Base-by-base conservation (phyloP, 371 early-diverging fungal species). In the Choanephora cucurbitarum region DNA sequence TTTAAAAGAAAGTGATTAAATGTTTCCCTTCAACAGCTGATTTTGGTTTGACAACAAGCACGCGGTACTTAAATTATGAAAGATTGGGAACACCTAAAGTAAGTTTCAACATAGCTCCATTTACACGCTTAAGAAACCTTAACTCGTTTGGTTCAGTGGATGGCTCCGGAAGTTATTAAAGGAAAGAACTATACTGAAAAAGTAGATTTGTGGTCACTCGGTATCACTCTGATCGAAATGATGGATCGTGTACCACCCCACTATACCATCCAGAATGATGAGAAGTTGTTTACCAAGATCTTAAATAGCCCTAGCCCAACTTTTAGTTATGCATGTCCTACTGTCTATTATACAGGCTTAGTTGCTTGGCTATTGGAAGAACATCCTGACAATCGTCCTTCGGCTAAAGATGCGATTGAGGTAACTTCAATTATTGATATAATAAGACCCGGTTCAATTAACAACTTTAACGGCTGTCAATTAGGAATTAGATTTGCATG, bases 181-280 rank as follows among this genome's bases (percentile, higher is more conserved):
- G 72, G 75, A 61, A 23, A 58, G 5, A 15, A 49, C 14, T 79
- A 79, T 54, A 58, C 64, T 48, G 74, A 72, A 62, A 79, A 73
- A 51, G 68, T 73, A 9, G 79, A 79, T 46, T 23, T 79, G 15
- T 79, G 79, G 79, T 75, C 76, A 9, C 53, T 79, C 18, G 79
- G 79, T 2, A 74, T 79, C 32, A 72, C 79, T 23, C 19, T 79
- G 14, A 79, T 79, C 55, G 79, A 79, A 57, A 79, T 79, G 79
- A 75, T 79, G 76, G 79, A 79, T 46, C 73, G 79, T 52, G 79
- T 79, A 15, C 79, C 79, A 1, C 79, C 79, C 31, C 76, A 75
- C 50, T 79, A 79, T 32, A 48, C 59, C 32, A 58, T 70, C 19
- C 68, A 72, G 45, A 55, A 59, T 9, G 79, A 79, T 14, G 70